Percentiles rank a stretch among this genome's conserved stretches.
Conservation (phyloP, 306 rosid species). For the Ochetophila trinervis region DNA sequence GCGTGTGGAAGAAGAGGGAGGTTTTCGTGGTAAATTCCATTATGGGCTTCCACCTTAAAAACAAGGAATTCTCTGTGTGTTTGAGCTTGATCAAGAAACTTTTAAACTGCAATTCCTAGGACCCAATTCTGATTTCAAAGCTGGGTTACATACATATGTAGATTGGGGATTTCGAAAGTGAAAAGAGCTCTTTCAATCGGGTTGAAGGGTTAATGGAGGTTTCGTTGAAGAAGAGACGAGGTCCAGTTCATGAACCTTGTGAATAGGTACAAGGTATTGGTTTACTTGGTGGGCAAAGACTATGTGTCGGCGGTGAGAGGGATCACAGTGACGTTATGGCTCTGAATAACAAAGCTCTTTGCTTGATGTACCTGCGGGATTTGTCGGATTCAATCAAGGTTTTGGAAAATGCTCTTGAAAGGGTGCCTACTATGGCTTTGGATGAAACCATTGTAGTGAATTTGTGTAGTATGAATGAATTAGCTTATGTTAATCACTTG, state of each 20-base stretch:
- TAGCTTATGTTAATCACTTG: constrained; percentile 93
- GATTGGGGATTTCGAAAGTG: constrained; percentile 79
- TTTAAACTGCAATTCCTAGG: constrained; percentile 36
- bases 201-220: constrained; percentile 50
- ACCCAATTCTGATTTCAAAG: constrained; percentile 68
- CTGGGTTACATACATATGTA: constrained; percentile 85
- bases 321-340: constrained; percentile 64
- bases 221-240: constrained; percentile 37
- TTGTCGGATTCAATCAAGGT: constrained; percentile 93
- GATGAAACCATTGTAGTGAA: constrained; percentile 80
- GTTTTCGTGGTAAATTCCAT: constrained; percentile 64
- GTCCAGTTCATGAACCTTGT: constrained; percentile 59
- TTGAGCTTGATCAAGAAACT: constrained; percentile 52
- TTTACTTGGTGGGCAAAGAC: constrained; percentile 74
- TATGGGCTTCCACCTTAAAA: constrained; percentile 69
- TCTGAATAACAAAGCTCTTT: constrained; percentile 74
- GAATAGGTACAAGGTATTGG: constrained; percentile 72
- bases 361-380: constrained; percentile 92
- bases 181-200: constrained; percentile 59
- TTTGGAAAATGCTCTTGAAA: constrained; percentile 78
- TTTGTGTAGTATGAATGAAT: constrained; percentile 91
- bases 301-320: constrained; percentile 82
- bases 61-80: constrained; percentile 63
- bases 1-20: constrained; percentile 63
- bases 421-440: constrained; percentile 81